Percentiles rank a stretch among this genome's conserved stretches.
Conservation (phyloP, 1,139 yeast species). For the Entelexis paramagnoliae region DNA sequence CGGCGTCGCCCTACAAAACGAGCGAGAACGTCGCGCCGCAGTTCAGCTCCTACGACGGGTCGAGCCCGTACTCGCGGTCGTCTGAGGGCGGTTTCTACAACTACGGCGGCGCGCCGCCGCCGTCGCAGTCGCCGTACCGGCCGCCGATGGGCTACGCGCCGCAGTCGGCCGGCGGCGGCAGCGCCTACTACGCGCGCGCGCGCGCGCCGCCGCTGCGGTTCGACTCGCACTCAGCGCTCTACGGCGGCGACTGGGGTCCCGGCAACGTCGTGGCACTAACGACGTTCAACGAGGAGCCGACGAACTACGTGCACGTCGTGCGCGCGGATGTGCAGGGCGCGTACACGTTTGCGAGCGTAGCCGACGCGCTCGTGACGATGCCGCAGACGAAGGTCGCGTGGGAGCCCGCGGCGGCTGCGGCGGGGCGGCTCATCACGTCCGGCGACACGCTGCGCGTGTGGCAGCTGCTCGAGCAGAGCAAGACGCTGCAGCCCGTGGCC, state of each 20-base stretch:
- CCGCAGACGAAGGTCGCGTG: slow-evolving; percentile 64
- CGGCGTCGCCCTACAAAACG: neutral
- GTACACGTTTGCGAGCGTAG: slow-evolving; percentile 37
- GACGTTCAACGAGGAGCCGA: slow-evolving; percentile 60
- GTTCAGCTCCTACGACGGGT: slow-evolving; percentile 4
- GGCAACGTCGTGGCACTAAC: slow-evolving; percentile 51
- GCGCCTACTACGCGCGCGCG: neutral
- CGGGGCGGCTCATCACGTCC: slow-evolving; percentile 49
- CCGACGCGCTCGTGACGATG: slow-evolving; percentile 49
- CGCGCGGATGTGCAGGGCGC: slow-evolving; percentile 22
- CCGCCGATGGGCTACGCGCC: neutral
- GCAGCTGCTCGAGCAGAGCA: slow-evolving; percentile 36
- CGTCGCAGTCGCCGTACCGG: slow-evolving; percentile 3
- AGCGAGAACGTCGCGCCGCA: neutral
- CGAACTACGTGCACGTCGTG: slow-evolving; percentile 35
- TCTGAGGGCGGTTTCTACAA: neutral
- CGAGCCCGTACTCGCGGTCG: slow-evolving; percentile 7
- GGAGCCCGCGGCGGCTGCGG: slow-evolving; percentile 36
- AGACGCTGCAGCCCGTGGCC: slow-evolving; percentile 35
- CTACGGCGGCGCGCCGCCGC: neutral
- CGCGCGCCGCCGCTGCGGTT: slow-evolving; percentile 27
- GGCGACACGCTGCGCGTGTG: slow-evolving; percentile 64
- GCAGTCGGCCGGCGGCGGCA: neutral
- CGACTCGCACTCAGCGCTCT: slow-evolving; percentile 53
- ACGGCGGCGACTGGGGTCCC: slow-evolving; percentile 57